Evolutionary conservation across 768 basidiomycete species (phyloP).

Genomic region (Boletus pseudopeckii): DNA sequence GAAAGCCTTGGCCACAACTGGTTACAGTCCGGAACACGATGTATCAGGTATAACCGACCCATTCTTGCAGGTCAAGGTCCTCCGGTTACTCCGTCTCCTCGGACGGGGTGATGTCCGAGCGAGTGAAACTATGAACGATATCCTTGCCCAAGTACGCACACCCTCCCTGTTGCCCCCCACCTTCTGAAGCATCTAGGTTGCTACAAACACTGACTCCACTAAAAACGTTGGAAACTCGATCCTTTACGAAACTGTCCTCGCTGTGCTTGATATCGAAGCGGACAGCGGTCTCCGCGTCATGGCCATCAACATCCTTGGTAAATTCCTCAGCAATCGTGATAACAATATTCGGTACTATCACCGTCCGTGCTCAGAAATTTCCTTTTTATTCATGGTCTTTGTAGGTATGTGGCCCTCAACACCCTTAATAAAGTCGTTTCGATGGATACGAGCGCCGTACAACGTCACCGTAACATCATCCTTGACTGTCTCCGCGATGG

Average conservation of each 20-base stretch:
- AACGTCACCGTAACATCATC: constrained; percentile 96
- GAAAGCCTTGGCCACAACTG: constrained; percentile 92
- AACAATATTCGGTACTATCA: constrained; percentile 91
- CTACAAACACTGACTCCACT: constrained; percentile 96
- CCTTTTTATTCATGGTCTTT: not conserved
- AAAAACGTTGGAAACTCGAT: constrained; percentile 99
- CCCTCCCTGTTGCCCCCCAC: not conserved
- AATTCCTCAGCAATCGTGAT: constrained; percentile 95
- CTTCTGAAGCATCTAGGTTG: constrained; percentile 56
- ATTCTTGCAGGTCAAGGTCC: constrained; percentile 89
- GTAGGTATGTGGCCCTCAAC: constrained; percentile 94
- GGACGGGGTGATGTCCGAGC: constrained; percentile 82
- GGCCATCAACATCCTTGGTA: constrained; percentile 99
- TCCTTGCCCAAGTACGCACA: constrained; percentile 77
- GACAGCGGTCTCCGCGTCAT: constrained; percentile 94
- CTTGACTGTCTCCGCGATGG: constrained; percentile 99
- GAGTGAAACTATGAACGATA: constrained; percentile 97
- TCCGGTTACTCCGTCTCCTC: constrained; percentile 84
- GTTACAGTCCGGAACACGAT: constrained; percentile 97
- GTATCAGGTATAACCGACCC: constrained; percentile 99
- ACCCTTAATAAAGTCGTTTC: constrained; percentile 97
- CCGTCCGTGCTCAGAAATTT: not conserved
- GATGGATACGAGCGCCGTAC: constrained; percentile 97
- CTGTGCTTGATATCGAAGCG: constrained; percentile 95
- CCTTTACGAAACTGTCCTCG: constrained; percentile 94